Evolutionary conservation across 495 filamentous ascomycete genomes (phyloP).

Genomic region (Hypoxylon fuscum): DNA sequence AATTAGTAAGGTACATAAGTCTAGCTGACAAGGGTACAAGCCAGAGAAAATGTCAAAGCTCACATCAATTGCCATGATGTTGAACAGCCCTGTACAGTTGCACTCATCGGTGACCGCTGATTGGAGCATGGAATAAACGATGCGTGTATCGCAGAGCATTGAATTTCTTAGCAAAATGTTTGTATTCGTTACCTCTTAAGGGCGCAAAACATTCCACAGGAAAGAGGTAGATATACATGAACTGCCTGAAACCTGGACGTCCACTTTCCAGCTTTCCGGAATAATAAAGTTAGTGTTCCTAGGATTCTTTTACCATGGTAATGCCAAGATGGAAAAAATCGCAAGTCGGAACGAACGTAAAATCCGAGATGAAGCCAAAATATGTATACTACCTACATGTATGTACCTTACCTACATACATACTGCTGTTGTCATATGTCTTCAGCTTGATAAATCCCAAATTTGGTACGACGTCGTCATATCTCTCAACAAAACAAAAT

Average conservation of each 20-base stretch:
- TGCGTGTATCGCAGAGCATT: too few relatives aligned
- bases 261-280: background rate
- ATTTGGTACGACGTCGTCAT: conserved; percentile 18
- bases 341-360: conserved; percentile 8
- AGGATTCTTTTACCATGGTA: conserved; percentile 1
- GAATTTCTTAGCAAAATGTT: too few relatives aligned
- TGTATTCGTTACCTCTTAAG: too few relatives aligned
- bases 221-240: too few relatives aligned
- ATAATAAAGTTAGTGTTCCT: background rate
- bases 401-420: background rate
- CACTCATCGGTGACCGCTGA: conserved; percentile 29
- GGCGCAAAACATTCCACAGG: too few relatives aligned
- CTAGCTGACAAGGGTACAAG: conserved; percentile 3
- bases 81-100: conserved; percentile 19
- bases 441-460: background rate
- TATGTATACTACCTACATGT: background rate
- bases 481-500: conserved; percentile 10
- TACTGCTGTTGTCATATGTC: conserved; percentile 1
- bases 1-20: too few relatives aligned
- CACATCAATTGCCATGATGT: conserved; percentile 6
- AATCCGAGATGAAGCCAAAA: conserved; percentile 14
- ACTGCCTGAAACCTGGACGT: too few relatives aligned
- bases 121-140: conserved; percentile 26
- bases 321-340: conserved; percentile 24
- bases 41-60: conserved; percentile 14